Base-by-base conservation (phyloP, 345 rosid species). In the Camelina neglecta region DNA sequence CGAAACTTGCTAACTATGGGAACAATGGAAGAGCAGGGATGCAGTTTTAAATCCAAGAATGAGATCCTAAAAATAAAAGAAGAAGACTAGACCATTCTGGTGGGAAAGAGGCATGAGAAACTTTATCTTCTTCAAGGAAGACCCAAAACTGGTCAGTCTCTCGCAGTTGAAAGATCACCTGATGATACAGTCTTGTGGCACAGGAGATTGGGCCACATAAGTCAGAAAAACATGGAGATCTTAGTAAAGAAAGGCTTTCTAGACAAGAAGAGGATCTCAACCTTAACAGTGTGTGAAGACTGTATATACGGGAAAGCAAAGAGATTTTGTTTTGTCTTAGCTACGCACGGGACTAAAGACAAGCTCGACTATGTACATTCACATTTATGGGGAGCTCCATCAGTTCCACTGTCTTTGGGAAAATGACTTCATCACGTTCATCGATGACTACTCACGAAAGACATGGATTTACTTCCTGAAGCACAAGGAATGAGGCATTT, bases 91-190 rank as follows among this genome's bases (percentile, higher is more conserved):
- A 54, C n/a, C 5, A 7, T 54, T 0, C 1, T 24, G 8, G 1
- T 2, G 2, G 58, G 58, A 0, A 23, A 24, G 18, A 54, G n/a
- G 0, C 0, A 21, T 54, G n/a, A 54, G 7, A 54, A 11, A 1
- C n/a, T 54, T 0, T 54, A 54, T 1, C 2, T 54, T 1, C 58
- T 54, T 21, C 56, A 20, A 0, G 56, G 58, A 11, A 54, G 12
- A 11, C 8, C 35, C 0, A 8, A 21, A 11, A 0, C 0, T 1
- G 33, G 33, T 23, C 33, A 54, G n/a, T 11, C 33, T 23, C 0
- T 23, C 0, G 1, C 0, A 0, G 1, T 0, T 11, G 33, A 4
- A 0, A 11, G 8, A 1, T 23, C 0, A 1, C 0, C 0, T 0
- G 58, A 54, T 5, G 58, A 54, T 1, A 54, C 35, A 23, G 3